These are phyloP conservation scores for Catharanthus roseus DNA, from an alignment of 257 asterid genomes.

Conservation along the genomic window DNA sequence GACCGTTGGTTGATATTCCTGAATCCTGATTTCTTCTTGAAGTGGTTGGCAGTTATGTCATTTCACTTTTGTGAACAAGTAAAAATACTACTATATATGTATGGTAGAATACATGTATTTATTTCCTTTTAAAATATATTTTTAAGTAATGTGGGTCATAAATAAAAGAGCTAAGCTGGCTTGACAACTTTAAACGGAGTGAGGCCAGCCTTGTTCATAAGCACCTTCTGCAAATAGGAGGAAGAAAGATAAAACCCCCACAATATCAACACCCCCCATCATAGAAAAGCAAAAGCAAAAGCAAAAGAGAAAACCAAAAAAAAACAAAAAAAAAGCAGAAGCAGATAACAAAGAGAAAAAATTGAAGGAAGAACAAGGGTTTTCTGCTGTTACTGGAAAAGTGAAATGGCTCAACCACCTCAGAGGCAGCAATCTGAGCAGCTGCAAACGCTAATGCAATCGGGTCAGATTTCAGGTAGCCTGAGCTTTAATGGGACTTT, in stretches of 20 bases:
- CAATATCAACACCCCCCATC: conserved; percentile 22
- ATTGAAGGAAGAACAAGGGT: conserved; percentile 31
- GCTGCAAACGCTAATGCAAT: conserved; percentile 52
- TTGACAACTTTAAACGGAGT: conserved; percentile 8
- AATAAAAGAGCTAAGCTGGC: conserved; percentile 20
- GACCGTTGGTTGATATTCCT: too few relatives aligned
- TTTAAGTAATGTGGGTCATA: conserved; percentile 13
- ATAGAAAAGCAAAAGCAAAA: conserved; percentile 50
- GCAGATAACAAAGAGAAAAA: conserved; percentile 22
- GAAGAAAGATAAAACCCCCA: conserved; percentile 17
- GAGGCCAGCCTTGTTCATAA: conserved; percentile 42
- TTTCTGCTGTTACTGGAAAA: conserved; percentile 10
- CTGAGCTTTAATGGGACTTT: conserved; percentile 69
- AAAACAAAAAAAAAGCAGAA: conserved; percentile 9
- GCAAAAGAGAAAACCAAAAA: background rate
- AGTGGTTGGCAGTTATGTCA: conserved; percentile 17
- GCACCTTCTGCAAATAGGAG: conserved; percentile 41
- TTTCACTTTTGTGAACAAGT: conserved; percentile 5
- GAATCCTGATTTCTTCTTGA: too few relatives aligned
- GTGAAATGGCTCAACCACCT: conserved; percentile 52
- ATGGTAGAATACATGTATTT: background rate
- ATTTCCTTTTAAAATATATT: background rate
- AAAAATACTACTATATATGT: background rate
- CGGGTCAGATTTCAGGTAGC: conserved; percentile 75
- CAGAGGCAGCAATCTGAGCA: conserved; percentile 63